Conservation (phyloP, 176 grass and related monocot species). For the Dactylis glomerata region DNA sequence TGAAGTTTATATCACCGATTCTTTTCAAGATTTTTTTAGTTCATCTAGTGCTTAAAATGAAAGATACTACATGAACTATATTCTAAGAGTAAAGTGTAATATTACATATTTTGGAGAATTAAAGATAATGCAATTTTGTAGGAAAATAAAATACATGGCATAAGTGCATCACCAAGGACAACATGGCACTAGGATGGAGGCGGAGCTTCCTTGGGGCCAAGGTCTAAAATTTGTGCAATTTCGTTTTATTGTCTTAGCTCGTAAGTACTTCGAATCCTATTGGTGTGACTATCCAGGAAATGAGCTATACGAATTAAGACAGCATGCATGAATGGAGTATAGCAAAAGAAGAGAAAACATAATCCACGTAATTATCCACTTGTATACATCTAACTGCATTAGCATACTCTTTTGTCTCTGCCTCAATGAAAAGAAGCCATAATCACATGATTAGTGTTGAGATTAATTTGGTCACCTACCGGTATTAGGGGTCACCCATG, state of each 20-base stretch:
- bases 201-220: neutral
- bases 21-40: neutral
- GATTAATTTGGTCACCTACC: slow-evolving; percentile 43
- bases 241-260: neutral
- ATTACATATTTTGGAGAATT: neutral
- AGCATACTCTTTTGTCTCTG: neutral
- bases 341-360: neutral
- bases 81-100: too few relatives aligned
- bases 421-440: neutral
- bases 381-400: neutral
- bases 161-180: neutral
- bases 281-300: neutral
- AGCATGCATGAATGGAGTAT: neutral
- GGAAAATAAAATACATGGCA: neutral
- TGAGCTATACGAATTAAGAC: neutral
- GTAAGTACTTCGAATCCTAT: neutral
- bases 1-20: neutral
- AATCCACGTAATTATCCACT: neutral
- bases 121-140: neutral
- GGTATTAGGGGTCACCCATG: slow-evolving; percentile 81
- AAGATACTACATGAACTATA: too few relatives aligned
- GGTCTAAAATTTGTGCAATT: neutral
- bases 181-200: too few relatives aligned
- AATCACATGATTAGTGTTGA: slow-evolving; percentile 9
- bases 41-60: neutral